A percentile compares a stretch with the other conserved stretches of the same genome.
These are phyloP conservation scores for Excoecaria agallocha DNA, from an alignment of 345 rosid genomes.

Conservation along the genomic window DNA sequence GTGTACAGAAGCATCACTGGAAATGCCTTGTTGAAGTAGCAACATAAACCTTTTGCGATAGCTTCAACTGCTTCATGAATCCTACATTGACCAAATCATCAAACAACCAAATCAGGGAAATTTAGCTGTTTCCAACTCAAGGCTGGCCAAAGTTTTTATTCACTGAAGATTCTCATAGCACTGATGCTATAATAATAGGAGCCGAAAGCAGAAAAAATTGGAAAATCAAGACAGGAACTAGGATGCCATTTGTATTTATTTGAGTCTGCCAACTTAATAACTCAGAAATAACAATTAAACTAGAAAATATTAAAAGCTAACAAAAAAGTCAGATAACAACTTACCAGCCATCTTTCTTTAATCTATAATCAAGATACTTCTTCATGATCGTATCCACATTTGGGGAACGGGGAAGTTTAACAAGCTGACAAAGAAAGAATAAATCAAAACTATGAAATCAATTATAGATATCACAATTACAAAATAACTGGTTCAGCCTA, in stretches of 20 bases:
- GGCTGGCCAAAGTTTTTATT: background rate
- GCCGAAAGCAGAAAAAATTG: too few relatives aligned
- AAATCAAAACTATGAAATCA: conserved; percentile 19
- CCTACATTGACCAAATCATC: conserved; percentile 38
- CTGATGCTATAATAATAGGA: background rate
- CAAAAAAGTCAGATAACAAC: conserved; percentile 20
- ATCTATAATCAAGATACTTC: conserved; percentile 18
- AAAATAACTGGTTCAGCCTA: background rate
- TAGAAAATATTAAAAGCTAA: background rate
- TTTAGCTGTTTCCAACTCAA: background rate
- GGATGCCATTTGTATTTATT: too few relatives aligned
- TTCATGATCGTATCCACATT: conserved; percentile 23
- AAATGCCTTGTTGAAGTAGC: conserved; percentile 85
- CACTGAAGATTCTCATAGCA: background rate
- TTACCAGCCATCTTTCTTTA: conserved; percentile 20
- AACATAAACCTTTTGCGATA: conserved; percentile 67
- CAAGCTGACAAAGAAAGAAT: conserved; percentile 22
- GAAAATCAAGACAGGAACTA: too few relatives aligned
- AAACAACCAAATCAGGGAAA: background rate
- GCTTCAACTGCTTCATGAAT: conserved; percentile 59
- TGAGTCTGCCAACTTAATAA: conserved; percentile 1
- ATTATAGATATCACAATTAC: background rate
- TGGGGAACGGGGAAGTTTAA: conserved; percentile 28
- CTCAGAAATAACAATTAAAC: background rate
- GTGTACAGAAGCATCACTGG: conserved; percentile 79